These are phyloP conservation scores for Phaeosphaeriaceae sp. DNA, from an alignment of 2,329 filamentous ascomycete genomes.

Conservation along the genomic window DNA sequence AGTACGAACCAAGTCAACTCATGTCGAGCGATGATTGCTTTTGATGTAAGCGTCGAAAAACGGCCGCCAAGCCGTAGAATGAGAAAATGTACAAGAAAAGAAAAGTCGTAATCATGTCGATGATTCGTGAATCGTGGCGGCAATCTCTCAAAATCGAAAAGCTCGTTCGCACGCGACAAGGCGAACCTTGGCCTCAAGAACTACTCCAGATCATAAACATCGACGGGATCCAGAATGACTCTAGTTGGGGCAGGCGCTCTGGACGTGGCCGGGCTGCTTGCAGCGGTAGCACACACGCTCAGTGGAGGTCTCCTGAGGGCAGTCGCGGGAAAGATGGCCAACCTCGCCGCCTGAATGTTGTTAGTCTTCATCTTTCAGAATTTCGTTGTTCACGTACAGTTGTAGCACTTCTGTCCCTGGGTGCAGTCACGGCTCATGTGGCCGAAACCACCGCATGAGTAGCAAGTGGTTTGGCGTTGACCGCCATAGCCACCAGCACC, in stretches of 20 bases:
- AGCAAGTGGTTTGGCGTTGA: slow-evolving; percentile 72
- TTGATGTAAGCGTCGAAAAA: slow-evolving; percentile 47
- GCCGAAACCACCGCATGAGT: slow-evolving; percentile 95
- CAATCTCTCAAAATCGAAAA: slow-evolving; percentile 37
- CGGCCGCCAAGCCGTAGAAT: slow-evolving; percentile 48
- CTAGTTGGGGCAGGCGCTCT: slow-evolving; percentile 91
- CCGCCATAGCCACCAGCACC: slow-evolving; percentile 56
- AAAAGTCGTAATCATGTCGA: slow-evolving; percentile 47
- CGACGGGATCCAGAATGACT: slow-evolving; percentile 34
- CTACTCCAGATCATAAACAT: slow-evolving; percentile 39
- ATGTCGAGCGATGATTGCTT: slow-evolving; percentile 48
- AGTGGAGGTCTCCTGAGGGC: slow-evolving; percentile 85
- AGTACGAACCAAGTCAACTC: slow-evolving; percentile 46
- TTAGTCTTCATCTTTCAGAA: slow-evolving; percentile 27
- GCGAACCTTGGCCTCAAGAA: slow-evolving; percentile 34
- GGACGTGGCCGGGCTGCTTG: slow-evolving; percentile 86
- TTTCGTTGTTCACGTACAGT: slow-evolving; percentile 67
- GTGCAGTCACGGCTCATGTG: slow-evolving; percentile 99
- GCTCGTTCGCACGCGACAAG: slow-evolving; percentile 25
- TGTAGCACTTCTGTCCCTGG: slow-evolving; percentile 99
- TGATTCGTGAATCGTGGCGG: slow-evolving; percentile 37
- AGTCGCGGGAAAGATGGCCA: slow-evolving; percentile 94
- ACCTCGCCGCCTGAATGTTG: slow-evolving; percentile 71
- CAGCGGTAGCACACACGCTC: slow-evolving; percentile 99
- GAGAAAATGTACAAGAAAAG: slow-evolving; percentile 49